Evolutionary conservation across 2,329 filamentous ascomycete species (phyloP).

Genomic region (Alternaria arbusti): DNA sequence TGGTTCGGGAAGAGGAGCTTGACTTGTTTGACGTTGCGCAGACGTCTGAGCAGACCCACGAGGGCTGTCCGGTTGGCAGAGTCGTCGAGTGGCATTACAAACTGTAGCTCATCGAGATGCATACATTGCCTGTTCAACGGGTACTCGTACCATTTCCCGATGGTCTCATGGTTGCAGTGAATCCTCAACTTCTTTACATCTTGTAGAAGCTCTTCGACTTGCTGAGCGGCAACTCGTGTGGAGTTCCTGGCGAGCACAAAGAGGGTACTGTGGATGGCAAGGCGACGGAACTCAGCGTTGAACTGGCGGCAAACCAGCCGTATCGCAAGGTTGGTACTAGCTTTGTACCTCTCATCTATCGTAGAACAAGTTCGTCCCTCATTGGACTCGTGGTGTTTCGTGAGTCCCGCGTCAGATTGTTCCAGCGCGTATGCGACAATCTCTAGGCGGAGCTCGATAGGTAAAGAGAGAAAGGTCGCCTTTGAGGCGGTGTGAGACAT

Average conservation of each 20-base stretch:
- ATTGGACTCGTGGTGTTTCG: neutral
- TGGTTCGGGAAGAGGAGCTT: slow-evolving; percentile 38
- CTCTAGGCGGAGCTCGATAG: slow-evolving; percentile 44
- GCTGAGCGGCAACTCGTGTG: slow-evolving; percentile 16
- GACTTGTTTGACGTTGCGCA: slow-evolving; percentile 43
- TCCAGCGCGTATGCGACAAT: slow-evolving; percentile 38
- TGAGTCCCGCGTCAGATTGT: slow-evolving; percentile 35
- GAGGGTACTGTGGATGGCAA: slow-evolving; percentile 45
- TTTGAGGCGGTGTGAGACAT: neutral
- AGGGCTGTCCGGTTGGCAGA: slow-evolving; percentile 37
- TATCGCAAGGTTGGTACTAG: slow-evolving; percentile 34
- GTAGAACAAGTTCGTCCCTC: neutral
- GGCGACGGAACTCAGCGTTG: slow-evolving; percentile 40
- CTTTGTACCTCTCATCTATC: neutral
- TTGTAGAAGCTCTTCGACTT: slow-evolving; percentile 26
- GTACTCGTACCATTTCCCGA: slow-evolving; percentile 40
- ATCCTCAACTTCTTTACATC: slow-evolving; percentile 42
- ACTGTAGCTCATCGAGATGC: slow-evolving; percentile 33
- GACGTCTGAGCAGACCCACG: slow-evolving; percentile 40
- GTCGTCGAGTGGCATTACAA: slow-evolving; percentile 22
- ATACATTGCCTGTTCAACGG: slow-evolving; percentile 42
- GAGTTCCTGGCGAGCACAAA: slow-evolving; percentile 39
- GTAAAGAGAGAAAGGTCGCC: slow-evolving; percentile 37
- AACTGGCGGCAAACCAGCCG: slow-evolving; percentile 50
- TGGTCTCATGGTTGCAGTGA: slow-evolving; percentile 32